A percentile compares a stretch with the other conserved stretches of the same genome.
Conservation (phyloP, 2,329 filamentous ascomycete species). For the Aspergillus pseudoterreus region DNA sequence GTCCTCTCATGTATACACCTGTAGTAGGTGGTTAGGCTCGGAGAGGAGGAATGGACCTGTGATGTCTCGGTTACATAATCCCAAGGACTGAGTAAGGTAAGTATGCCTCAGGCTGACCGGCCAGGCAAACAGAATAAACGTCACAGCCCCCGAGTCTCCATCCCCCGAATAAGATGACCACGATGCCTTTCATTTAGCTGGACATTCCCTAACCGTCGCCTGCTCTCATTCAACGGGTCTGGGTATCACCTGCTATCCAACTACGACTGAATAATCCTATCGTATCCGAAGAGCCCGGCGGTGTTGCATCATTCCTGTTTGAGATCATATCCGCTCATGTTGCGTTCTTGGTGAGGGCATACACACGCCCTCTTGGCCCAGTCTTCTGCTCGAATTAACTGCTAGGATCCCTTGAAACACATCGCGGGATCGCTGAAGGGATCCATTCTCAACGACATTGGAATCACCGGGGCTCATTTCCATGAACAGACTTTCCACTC, state of each 20-base stretch:
- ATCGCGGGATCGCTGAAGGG: neutral
- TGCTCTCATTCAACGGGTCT: neutral
- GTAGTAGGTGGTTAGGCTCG: too few species aligned
- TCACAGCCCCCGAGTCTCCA: neutral
- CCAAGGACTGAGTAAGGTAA: too few species aligned
- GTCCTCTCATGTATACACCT: too few species aligned
- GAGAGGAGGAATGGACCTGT: too few species aligned
- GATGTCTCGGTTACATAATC: too few species aligned
- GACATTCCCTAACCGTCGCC: neutral
- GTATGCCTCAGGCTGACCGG: too few species aligned
- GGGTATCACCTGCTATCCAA: neutral
- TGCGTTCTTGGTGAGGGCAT: neutral
- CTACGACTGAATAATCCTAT: neutral
- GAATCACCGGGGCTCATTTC: neutral
- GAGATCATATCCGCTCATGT: neutral
- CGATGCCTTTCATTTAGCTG: neutral
- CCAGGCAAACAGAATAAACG: too few species aligned
- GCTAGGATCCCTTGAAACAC: neutral
- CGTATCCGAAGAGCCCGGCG: neutral
- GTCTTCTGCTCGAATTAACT: neutral
- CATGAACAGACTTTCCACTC: neutral
- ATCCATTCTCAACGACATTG: neutral
- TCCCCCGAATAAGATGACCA: neutral
- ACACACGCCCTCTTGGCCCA: neutral
- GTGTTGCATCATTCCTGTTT: neutral